Percentiles rank a stretch among this genome's conserved stretches.
Conservation (phyloP, 139 green algal genomes). For the Mychonastes homosphaera region DNA sequence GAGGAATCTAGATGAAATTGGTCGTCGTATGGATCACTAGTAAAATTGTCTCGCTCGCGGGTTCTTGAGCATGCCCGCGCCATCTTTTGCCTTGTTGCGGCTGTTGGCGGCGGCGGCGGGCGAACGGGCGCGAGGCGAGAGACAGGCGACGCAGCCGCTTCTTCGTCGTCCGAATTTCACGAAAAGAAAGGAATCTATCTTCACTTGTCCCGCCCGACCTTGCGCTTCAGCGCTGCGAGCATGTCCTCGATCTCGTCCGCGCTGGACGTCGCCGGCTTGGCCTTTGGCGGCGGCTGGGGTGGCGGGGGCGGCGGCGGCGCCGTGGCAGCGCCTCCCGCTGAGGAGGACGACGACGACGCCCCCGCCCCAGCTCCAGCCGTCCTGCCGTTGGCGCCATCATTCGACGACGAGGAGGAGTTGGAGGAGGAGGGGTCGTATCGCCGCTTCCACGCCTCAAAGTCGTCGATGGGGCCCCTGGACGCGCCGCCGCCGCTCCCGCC, state of each 20-base stretch:
- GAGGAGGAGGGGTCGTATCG: conserved; percentile 5
- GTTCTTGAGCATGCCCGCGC: too few relatives aligned
- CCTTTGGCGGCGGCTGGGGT: conserved; percentile 7
- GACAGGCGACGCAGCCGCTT: too few relatives aligned
- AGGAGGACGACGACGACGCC: background rate
- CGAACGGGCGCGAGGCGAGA: too few relatives aligned
- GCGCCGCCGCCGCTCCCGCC: conserved; percentile 3
- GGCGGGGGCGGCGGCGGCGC: conserved; percentile 4
- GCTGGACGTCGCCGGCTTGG: conserved; percentile 5
- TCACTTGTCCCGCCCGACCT: too few relatives aligned
- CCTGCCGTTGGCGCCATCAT: background rate
- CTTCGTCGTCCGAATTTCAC: too few relatives aligned
- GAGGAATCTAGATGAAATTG: too few relatives aligned
- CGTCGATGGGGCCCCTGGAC: conserved; percentile 1
- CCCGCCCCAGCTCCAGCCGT: background rate
- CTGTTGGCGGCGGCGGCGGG: too few relatives aligned
- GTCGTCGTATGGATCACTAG: too few relatives aligned
- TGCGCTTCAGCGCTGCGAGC: conserved; percentile 40
- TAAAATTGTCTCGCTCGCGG: too few relatives aligned
- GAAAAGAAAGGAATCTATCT: too few relatives aligned
- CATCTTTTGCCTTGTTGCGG: too few relatives aligned
- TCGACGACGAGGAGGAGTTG: too few relatives aligned
- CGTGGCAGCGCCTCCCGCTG: background rate
- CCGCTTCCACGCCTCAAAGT: conserved; percentile 10
- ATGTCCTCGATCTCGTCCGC: conserved; percentile 38